Evolutionary conservation across 768 basidiomycete genomes (phyloP).

Genomic region (Collybia sp.): DNA sequence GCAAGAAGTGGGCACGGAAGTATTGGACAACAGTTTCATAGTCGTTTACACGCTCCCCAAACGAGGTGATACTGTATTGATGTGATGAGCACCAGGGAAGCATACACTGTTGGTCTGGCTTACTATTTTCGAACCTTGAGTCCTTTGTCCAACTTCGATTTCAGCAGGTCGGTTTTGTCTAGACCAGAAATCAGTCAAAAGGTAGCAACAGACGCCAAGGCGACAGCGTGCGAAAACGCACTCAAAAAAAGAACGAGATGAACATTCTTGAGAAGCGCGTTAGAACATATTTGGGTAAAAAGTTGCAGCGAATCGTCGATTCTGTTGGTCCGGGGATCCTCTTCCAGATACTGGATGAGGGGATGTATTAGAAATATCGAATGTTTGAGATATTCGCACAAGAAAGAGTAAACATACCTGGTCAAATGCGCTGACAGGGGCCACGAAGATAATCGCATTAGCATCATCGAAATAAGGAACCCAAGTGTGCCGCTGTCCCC

Average conservation of each 20-base stretch:
- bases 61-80: slow-evolving; percentile 66
- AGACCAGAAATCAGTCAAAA: slow-evolving; percentile 1
- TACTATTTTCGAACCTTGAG: slow-evolving; percentile 78
- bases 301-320: slow-evolving; percentile 88
- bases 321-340: slow-evolving; percentile 80
- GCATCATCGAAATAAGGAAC: slow-evolving; percentile 76
- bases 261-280: slow-evolving; percentile 70
- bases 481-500: slow-evolving; percentile 74
- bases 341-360: slow-evolving; percentile 67
- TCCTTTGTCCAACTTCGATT: slow-evolving; percentile 65
- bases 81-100: background rate
- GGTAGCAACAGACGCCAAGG: background rate
- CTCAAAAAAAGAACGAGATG: slow-evolving; percentile 56
- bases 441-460: slow-evolving; percentile 77
- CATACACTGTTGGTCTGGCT: slow-evolving; percentile 15
- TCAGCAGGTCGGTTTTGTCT: slow-evolving; percentile 81
- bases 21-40: slow-evolving; percentile 80
- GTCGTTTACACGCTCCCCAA: slow-evolving; percentile 75
- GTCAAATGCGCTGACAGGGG: slow-evolving; percentile 76
- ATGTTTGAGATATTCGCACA: background rate
- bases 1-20: slow-evolving; percentile 84
- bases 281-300: slow-evolving; percentile 83
- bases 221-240: slow-evolving; percentile 22
- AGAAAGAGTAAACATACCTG: slow-evolving; percentile 37
- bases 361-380: slow-evolving; percentile 4